phyloP scores from a whole-genome alignment of 2,329 filamentous ascomycete genomes.

The Colletotrichum eremochloae region DNA sequence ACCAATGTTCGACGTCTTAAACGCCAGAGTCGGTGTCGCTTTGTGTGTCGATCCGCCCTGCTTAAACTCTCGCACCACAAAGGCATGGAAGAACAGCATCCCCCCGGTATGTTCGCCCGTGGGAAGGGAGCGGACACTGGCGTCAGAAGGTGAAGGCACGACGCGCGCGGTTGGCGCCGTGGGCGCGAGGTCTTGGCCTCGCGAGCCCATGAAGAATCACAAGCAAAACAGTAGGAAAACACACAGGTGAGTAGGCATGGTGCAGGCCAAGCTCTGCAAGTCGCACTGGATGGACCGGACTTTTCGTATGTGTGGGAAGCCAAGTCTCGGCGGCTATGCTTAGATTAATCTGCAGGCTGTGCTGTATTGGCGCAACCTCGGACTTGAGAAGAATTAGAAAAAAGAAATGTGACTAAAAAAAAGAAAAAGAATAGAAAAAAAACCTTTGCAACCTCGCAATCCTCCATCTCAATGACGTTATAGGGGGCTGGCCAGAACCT shows the following conservation, averaged over 20 bases:
- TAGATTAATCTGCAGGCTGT: not conserved
- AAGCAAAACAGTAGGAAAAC: not conserved
- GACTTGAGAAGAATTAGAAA: not conserved
- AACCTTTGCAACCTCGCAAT: slow-evolving; percentile 17
- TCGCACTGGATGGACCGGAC: slow-evolving; percentile 1
- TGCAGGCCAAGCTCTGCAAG: slow-evolving; percentile 18
- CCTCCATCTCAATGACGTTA: slow-evolving; percentile 29
- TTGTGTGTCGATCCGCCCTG: slow-evolving; percentile 1
- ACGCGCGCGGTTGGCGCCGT: slow-evolving; percentile 11
- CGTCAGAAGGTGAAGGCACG: slow-evolving; percentile 5
- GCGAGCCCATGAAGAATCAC: slow-evolving; percentile 8
- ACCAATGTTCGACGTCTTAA: slow-evolving; percentile 14
- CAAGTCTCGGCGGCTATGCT: slow-evolving; percentile 21
- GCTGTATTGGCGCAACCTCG: not conserved
- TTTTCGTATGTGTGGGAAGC: slow-evolving; percentile 13
- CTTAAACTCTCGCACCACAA: not conserved
- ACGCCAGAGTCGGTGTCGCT: slow-evolving; percentile 1
- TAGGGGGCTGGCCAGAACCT: slow-evolving; percentile 7
- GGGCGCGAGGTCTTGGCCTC: slow-evolving; percentile 3
- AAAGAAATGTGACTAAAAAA: no score
- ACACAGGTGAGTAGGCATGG: not conserved
- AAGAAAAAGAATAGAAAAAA: not conserved
- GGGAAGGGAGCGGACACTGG: not conserved
- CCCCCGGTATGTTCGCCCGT: not conserved
- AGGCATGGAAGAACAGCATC: slow-evolving; percentile 4